Conservation (phyloP, 768 basidiomycete genomes). For the Naematelia encephala region DNA sequence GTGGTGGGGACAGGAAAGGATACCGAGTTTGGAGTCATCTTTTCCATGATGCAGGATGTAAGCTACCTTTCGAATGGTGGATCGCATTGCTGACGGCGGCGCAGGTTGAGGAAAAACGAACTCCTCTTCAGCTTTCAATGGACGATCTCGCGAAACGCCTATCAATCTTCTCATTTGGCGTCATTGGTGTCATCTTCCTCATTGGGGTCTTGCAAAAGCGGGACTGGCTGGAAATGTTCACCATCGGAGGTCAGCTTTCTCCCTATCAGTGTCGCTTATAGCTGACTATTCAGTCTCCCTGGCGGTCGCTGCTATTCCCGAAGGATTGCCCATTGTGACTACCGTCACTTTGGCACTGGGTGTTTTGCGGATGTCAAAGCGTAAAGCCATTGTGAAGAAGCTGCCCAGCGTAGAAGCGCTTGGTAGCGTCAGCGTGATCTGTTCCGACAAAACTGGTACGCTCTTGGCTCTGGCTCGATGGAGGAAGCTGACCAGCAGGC, state of each 20-base stretch:
- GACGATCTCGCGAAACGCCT: conserved; percentile 92
- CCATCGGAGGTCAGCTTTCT: conserved; percentile 76
- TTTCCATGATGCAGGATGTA: conserved; percentile 97
- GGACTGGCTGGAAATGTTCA: conserved; percentile 97
- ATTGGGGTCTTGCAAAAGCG: conserved; percentile 81
- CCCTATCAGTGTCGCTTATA: background rate
- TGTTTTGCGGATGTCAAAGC: conserved; percentile 86
- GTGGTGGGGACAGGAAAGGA: conserved; percentile 80
- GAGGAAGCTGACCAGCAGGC: conserved; percentile 52
- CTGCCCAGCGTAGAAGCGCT: conserved; percentile 90
- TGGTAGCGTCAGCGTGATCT: conserved; percentile 94
- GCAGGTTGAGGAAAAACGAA: conserved; percentile 78
- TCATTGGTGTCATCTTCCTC: conserved; percentile 89
- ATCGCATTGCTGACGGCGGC: conserved; percentile 1
- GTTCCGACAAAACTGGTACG: conserved; percentile 91
- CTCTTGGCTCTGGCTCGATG: background rate
- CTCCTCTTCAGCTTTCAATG: conserved; percentile 89
- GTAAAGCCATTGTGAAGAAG: conserved; percentile 96
- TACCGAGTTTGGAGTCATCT: conserved; percentile 94
- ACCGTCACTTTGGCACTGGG: conserved; percentile 95
- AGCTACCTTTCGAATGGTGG: conserved; percentile 21
- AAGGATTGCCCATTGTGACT: conserved; percentile 93
- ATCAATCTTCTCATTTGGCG: conserved; percentile 83
- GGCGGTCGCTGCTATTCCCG: conserved; percentile 96
- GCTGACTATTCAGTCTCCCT: conserved; percentile 67